Evolutionary conservation across 1,139 yeast genomes (phyloP), one percentile per base, ranked within the genome.

Genomic region (Geotrichum cucujoidarum): DNA sequence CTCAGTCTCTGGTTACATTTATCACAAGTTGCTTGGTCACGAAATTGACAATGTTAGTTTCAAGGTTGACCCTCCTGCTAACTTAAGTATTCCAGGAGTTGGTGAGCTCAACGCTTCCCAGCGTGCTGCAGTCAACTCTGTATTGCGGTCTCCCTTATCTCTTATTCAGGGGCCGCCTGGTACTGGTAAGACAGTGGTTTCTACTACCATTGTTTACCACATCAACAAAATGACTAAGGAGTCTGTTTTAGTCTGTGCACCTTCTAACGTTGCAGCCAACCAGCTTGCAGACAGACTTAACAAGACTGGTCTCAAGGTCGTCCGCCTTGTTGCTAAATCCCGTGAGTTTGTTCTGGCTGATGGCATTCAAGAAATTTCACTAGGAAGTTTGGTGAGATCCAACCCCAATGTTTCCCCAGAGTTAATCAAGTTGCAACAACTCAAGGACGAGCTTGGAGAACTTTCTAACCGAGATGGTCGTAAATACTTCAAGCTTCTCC

Each of bases 121-220:
- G 66, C 75, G 75, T 1, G 78, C 77, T 59, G 97, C 97, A 0
- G 90, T 90, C 22, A 72, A 76, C 49, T 69, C 78, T 4, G 96
- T 84, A 1, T 68, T 90, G 52, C 77, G 76, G 59, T 73, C 81
- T 57, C 96, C 96, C 1, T 71, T 90, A 39, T 80, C 95, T 6
- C 74, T 90, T 59, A 89, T 90, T 56, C 97, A 90, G 65, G 97
- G 97, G 17, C 97, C 97, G n/a, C 97, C 97, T 1, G 95, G 95
- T 53, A 90, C 97, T 0, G 97, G 97, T 63, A 90, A 90, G 64
- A 90, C 97, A 0, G 95, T 88, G 13, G 89, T 95, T 0, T 87
- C 96, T 0, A 94, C 96, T 2, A 83, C 95, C 0, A 86, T 90
- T 55, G 78, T 89, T 24, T 84, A 85, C 60, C 95, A 88, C 60